A percentile compares a stretch with the other conserved stretches of the same genome.
These are phyloP conservation scores for Candida fluviatilis DNA, from an alignment of 805 yeast species.

Conservation along the genomic window DNA sequence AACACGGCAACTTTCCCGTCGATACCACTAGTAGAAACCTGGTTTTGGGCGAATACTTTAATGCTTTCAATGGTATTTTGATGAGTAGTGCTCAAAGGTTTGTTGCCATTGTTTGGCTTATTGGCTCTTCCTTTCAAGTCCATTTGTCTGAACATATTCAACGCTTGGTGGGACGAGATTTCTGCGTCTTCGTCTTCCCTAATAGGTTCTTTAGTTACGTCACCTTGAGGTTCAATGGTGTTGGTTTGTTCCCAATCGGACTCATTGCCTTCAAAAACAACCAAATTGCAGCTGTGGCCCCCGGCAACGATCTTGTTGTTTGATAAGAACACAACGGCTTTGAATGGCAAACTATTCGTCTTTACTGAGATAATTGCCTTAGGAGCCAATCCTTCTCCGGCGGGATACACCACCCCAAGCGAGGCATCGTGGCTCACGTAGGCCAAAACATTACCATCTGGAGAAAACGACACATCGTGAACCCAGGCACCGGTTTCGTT, in stretches of 20 bases:
- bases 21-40: constrained; percentile 68
- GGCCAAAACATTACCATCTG: constrained; percentile 72
- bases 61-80: constrained; percentile 83
- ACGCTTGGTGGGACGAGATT: constrained; percentile 67
- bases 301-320: constrained; percentile 74
- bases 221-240: constrained; percentile 50
- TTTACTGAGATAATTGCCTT: constrained; percentile 52
- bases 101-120: constrained; percentile 24
- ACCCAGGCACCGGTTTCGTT: constrained; percentile 80
- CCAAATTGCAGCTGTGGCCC: constrained; percentile 90
- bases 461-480: constrained; percentile 84
- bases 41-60: constrained; percentile 42
- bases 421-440: constrained; percentile 85
- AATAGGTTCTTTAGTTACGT: constrained; percentile 37
- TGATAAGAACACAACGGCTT: constrained; percentile 64
- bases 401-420: constrained; percentile 75
- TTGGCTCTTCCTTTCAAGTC: constrained; percentile 85
- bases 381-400: constrained; percentile 63
- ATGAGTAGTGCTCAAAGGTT: constrained; percentile 69
- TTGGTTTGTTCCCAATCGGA: constrained; percentile 58
- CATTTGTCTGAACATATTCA: constrained; percentile 91
- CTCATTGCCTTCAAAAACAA: constrained; percentile 71
- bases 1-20: constrained; percentile 92
- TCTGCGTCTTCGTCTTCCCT: constrained; percentile 48
- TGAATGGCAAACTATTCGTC: constrained; percentile 76